phyloP scores from a whole-genome alignment of 116 monocot species.

The Papilionanthe hybrid region DNA sequence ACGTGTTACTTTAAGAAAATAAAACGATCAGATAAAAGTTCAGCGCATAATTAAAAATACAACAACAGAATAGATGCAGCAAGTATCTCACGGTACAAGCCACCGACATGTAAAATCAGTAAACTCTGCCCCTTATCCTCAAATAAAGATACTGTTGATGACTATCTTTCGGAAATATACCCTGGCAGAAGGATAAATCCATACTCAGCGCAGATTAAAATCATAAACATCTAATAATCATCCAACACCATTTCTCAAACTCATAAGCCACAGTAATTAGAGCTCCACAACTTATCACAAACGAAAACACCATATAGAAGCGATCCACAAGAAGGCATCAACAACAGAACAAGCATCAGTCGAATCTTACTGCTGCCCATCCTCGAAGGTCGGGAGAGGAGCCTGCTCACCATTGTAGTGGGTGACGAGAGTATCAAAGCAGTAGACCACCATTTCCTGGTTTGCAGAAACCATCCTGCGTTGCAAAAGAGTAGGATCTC shows the following conservation, averaged over 20 bases:
- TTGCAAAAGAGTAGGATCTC: constrained; percentile 3
- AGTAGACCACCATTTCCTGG: constrained; percentile 87
- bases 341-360: not conserved
- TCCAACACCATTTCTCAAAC: not conserved
- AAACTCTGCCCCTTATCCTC: not conserved
- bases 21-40: not conserved
- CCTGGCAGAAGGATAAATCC: not conserved
- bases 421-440: constrained; percentile 89
- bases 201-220: not conserved
- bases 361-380: constrained; percentile 61
- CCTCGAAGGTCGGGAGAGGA: constrained; percentile 77
- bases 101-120: not conserved
- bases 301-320: not conserved
- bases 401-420: constrained; percentile 81
- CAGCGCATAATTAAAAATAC: not conserved
- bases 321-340: not conserved
- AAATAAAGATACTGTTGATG: not conserved
- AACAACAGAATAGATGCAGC: not conserved
- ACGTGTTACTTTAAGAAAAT: not conserved
- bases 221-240: not conserved
- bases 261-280: not conserved
- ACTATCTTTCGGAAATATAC: not conserved
- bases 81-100: not conserved
- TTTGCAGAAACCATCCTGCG: constrained; percentile 79
- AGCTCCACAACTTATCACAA: not conserved